Evolutionary conservation across 176 grass and related monocot species (phyloP).

Genomic region (Hyparrhenia diplandra): DNA sequence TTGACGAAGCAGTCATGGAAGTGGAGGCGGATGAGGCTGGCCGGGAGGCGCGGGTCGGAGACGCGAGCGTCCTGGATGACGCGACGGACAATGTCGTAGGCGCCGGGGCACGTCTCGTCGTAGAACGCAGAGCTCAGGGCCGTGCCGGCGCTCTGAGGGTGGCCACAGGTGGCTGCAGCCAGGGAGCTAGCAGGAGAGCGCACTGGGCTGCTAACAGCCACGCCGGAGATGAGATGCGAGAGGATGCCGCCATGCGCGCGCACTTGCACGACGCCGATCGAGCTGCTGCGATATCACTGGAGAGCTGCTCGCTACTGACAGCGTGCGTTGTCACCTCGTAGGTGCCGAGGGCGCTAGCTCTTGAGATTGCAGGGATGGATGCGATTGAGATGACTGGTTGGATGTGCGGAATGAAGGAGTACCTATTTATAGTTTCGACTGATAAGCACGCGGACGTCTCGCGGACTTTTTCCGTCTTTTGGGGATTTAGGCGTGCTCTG

Average conservation of each 20-base stretch:
- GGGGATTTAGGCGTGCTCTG: too few species aligned
- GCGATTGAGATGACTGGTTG: neutral
- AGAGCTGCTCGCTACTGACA: too few species aligned
- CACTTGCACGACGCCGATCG: too few species aligned
- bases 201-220: neutral
- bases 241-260: too few species aligned
- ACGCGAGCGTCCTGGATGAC: conserved; percentile 25
- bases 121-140: neutral
- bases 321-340: too few species aligned
- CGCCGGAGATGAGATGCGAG: neutral
- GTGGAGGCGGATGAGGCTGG: conserved; percentile 20
- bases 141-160: neutral
- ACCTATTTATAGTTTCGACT: neutral
- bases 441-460: neutral
- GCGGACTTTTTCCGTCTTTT: neutral
- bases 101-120: too few species aligned
- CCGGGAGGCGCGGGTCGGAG: conserved; percentile 27
- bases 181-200: neutral
- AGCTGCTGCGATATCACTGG: too few species aligned
- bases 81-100: neutral
- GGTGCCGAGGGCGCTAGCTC: too few species aligned
- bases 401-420: neutral
- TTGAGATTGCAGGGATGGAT: neutral
- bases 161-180: neutral
- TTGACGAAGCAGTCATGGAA: conserved; percentile 1